A percentile compares a stretch with the other conserved stretches of the same genome.
phyloP scores from a whole-genome alignment of 2,329 filamentous ascomycete genomes.

The Aspergillus uvarum region DNA sequence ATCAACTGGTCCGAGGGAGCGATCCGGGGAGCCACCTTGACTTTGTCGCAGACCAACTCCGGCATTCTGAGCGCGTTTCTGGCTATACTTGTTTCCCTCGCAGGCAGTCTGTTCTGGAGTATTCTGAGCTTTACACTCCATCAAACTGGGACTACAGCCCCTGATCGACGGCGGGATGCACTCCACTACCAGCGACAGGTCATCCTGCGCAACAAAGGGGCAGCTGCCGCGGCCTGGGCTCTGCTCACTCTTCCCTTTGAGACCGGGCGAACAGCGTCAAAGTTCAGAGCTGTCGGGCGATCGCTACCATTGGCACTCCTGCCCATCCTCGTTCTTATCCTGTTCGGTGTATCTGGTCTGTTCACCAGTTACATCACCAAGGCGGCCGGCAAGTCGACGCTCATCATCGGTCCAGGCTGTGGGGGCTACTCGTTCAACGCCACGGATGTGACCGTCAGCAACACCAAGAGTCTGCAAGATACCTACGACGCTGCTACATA shows the following conservation, averaged over 20 bases:
- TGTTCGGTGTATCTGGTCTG: neutral
- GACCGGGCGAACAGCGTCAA: neutral
- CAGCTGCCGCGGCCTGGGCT: slow-evolving; percentile 2
- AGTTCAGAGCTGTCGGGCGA: neutral
- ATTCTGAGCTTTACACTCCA: slow-evolving; percentile 24
- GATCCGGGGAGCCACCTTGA: slow-evolving; percentile 28
- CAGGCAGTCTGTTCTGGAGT: slow-evolving; percentile 29
- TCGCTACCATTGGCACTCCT: neutral
- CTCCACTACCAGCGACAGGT: slow-evolving; percentile 35
- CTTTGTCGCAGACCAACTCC: slow-evolving; percentile 20
- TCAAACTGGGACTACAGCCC: slow-evolving; percentile 19
- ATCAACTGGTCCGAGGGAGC: slow-evolving; percentile 25
- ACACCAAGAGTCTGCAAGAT: slow-evolving; percentile 18
- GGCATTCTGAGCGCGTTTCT: slow-evolving; percentile 28
- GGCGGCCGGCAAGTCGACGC: neutral
- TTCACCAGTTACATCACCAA: neutral
- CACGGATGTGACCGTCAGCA: neutral
- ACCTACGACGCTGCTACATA: slow-evolving; percentile 23
- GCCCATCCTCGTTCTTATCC: neutral
- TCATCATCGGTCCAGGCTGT: neutral
- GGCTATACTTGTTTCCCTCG: slow-evolving; percentile 27
- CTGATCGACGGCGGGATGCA: slow-evolving; percentile 26
- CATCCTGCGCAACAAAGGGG: slow-evolving; percentile 30
- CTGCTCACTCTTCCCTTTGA: slow-evolving; percentile 1
- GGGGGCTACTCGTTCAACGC: neutral